Percentiles rank a stretch among this genome's conserved stretches.
These are phyloP conservation scores for Paramecium sexaurelia DNA, from an alignment of 73 alveolate species.

Conservation along the genomic window DNA sequence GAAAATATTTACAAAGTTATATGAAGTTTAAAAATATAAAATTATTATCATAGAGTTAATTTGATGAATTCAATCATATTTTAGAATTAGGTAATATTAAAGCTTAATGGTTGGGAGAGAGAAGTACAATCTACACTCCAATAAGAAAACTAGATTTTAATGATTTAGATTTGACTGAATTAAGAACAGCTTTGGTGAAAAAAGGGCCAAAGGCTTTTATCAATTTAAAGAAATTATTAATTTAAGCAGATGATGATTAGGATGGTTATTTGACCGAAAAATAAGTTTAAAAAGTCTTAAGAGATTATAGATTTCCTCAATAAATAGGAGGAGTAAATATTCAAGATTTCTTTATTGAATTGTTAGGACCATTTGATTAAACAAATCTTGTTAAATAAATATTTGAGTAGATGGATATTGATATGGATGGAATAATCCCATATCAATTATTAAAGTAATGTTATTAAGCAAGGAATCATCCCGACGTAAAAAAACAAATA, in stretches of 20 bases:
- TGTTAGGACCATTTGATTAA: background rate
- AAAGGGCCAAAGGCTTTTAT: slow-evolving; percentile 27
- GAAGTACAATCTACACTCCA: background rate
- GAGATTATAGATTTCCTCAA: slow-evolving; percentile 24
- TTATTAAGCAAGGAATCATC: slow-evolving; percentile 75
- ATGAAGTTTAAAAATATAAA: background rate
- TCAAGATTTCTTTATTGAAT: background rate
- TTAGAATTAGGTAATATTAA: background rate
- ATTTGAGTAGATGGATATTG: slow-evolving; percentile 74
- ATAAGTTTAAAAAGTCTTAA: background rate
- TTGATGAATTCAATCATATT: slow-evolving; percentile 31
- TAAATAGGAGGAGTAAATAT: background rate
- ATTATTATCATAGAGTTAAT: background rate
- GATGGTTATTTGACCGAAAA: slow-evolving; percentile 41
- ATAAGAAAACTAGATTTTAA: slow-evolving; percentile 14
- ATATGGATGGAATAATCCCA: slow-evolving; percentile 75
- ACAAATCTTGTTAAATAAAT: slow-evolving; percentile 59
- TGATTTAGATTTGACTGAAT: slow-evolving; percentile 13
- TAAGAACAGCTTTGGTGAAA: background rate
- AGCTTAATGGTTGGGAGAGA: background rate
- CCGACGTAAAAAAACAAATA: slow-evolving; percentile 72
- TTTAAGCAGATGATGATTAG: slow-evolving; percentile 35
- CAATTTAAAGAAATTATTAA: background rate
- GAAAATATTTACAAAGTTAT: background rate
- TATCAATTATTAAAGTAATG: slow-evolving; percentile 57